Base-by-base conservation (phyloP, 352 stramenopile genomes). In the Globisporangium nodosum region DNA sequence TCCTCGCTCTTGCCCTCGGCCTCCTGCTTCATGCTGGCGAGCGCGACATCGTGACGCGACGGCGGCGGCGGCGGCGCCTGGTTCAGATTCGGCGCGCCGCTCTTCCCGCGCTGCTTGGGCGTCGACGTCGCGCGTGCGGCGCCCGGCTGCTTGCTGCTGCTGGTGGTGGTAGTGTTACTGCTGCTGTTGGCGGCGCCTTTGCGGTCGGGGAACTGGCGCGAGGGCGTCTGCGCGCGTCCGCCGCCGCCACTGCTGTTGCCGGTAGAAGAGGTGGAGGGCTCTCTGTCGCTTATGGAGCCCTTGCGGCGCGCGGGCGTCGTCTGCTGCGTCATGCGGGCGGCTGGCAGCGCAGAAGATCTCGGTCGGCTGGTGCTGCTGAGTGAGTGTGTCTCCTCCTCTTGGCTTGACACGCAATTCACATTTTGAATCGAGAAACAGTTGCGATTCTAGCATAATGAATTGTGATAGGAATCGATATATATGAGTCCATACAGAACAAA, bases 1-100 rank as follows among this genome's bases (percentile, higher is more conserved):
- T 82, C 71, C 18, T 70, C 65, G 30, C 51, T 71, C 27, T 82
- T 81, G 33, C 66, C 68, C 18, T 64, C 60, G 0, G 46, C 60
- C 21, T 67, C 61, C 30, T 69, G 61, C 37, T 68, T 68, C 53
- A 75, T 71, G 31, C 68, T 69, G 4, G 64, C 61, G 18, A 89
- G 60, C 45, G 71, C 57, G 2, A 61, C 20, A 24, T 88, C 78
- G 21, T 64, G 64, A 20, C 42, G 43, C n/a, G 57, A 64, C 7
- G 47, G 53, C 18, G 46, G 37, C 8, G 58, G 42, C 21, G 53
- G 33, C 5, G 24, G 39, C 24, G 35, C 48, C n/a, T 31, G 24
- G 0, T 7, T 35, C 15, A 39, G 30, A 16, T 13, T 39, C 3
- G 40, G 12, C 3, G 30, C 35, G 37, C 35, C 33, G 40, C 49